phyloP scores from a whole-genome alignment of 2,329 filamentous ascomycete genomes.

The Alternaria conjuncta region DNA sequence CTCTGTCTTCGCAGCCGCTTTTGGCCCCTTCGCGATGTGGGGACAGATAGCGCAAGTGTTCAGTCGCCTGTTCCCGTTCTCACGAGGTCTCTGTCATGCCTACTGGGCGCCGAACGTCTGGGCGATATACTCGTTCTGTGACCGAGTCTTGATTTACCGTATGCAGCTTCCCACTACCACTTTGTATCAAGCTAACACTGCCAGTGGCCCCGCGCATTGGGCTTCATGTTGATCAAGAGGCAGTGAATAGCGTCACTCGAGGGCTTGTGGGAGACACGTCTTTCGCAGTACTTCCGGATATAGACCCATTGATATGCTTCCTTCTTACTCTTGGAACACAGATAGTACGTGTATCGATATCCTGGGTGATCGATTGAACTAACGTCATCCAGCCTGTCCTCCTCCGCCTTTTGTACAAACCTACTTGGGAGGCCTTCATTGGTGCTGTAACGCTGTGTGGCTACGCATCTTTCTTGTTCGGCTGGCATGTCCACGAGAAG shows the following conservation, averaged over 20 bases:
- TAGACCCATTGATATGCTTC: constrained; percentile 82
- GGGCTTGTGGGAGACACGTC: constrained; percentile 92
- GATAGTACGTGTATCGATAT: constrained; percentile 55
- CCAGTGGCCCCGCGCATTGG: constrained; percentile 82
- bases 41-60: constrained; percentile 84
- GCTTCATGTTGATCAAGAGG: constrained; percentile 73
- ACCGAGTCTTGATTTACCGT: constrained; percentile 83
- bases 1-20: constrained; percentile 76
- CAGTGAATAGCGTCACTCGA: constrained; percentile 86
- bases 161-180: constrained; percentile 44
- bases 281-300: constrained; percentile 89
- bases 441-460: constrained; percentile 90
- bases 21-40: constrained; percentile 85
- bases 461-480: constrained; percentile 95
- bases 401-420: constrained; percentile 78
- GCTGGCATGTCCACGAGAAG: constrained; percentile 99
- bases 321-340: constrained; percentile 83
- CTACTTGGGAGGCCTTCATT: constrained; percentile 88
- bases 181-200: constrained; percentile 15
- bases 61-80: constrained; percentile 89
- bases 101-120: constrained; percentile 99
- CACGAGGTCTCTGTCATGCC: constrained; percentile 90
- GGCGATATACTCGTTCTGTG: constrained; percentile 93
- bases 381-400: constrained; percentile 57
- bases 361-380: constrained; percentile 4